Evolutionary conservation across 495 filamentous ascomycete genomes (phyloP), one percentile per base, ranked within the genome.

Genomic region (Ramalina peruviana): DNA sequence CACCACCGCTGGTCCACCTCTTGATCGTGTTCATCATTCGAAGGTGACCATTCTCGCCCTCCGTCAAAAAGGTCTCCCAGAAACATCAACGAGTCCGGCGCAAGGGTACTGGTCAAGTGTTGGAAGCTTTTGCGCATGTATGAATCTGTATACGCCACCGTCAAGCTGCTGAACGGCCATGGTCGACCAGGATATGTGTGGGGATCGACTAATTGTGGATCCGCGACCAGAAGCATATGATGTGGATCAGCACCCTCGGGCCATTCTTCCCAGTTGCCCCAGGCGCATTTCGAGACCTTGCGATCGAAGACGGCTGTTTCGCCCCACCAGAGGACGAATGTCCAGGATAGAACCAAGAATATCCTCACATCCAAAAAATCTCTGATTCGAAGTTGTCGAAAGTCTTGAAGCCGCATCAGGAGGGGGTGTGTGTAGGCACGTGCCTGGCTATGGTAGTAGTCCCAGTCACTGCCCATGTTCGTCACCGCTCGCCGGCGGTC

Each of bases 161-260:
- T 96, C 43, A 92, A 62, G 1, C 81, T 74, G 19, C 80, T 85
- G 5, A 97, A 67, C 16, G 86, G 83, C 86, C 89, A 92, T 37
- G 92, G 92, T 38, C 93, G 83, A 43, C 83, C 92, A 16, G 92
- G 85, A 62, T 99, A 97, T 13, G 88, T 92, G 62, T 99, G 92
- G 26, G 90, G 86, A 66, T 99, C 93, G 58, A 95, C 87, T 33
- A 99, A 73, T 62, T 99, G 93, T n/a, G 93, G 93, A 61, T 99
- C 93, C 37, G 93, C 89, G 50, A 99, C 71, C 58, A 99, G 82
- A 46, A 83, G 76, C 49, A 96, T 71, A 60, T 83, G 86, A 65
- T 97, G 88, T 2, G 93, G 93, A 23, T 71, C 75, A 17, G 88
- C 86, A 53, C 69, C 76, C 54, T 69, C 60, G 51, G 86, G 86